phyloP scores from a whole-genome alignment of 176 grass and related monocot species.

The Elaeis guineensis region DNA sequence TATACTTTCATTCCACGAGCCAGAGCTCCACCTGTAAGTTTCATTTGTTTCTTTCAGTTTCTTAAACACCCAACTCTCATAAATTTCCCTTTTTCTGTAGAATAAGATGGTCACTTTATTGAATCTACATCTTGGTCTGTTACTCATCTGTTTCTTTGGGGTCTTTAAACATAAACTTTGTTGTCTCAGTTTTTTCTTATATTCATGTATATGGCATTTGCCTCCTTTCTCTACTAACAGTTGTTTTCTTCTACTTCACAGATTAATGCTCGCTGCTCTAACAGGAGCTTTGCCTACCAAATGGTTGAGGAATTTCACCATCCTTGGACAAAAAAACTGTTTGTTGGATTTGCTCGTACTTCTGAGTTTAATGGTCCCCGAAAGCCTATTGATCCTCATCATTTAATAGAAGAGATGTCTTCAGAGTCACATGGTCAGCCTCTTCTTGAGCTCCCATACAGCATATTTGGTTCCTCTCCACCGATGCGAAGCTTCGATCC shows the following conservation, averaged over 20 bases:
- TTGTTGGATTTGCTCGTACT: slow-evolving; percentile 88
- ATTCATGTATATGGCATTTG: no score
- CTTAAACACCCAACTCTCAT: no score
- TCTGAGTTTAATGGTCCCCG: slow-evolving; percentile 94
- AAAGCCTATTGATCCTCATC: slow-evolving; percentile 46
- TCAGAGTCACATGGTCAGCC: slow-evolving; percentile 49
- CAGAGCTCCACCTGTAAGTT: slow-evolving; percentile 89
- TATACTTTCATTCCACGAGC: slow-evolving; percentile 91
- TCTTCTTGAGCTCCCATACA: slow-evolving; percentile 69
- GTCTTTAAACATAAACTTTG: no score
- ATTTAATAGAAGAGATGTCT: slow-evolving; percentile 74
- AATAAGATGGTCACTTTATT: no score
- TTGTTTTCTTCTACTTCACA: slow-evolving; percentile 15
- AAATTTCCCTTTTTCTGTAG: no score
- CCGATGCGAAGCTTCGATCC: slow-evolving; percentile 97
- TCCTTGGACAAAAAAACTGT: slow-evolving; percentile 88
- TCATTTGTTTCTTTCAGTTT: slow-evolving; percentile 20
- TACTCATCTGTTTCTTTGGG: no score
- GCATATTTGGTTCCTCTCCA: slow-evolving; percentile 96
- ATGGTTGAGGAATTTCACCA: slow-evolving; percentile 72
- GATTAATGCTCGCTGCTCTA: slow-evolving; percentile 67
- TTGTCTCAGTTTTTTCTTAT: no score
- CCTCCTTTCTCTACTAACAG: no score
- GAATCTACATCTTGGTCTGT: no score
- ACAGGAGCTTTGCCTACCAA: slow-evolving; percentile 88